Conservation (phyloP, 2,329 filamentous ascomycete species). For the Xylaria sp. region DNA sequence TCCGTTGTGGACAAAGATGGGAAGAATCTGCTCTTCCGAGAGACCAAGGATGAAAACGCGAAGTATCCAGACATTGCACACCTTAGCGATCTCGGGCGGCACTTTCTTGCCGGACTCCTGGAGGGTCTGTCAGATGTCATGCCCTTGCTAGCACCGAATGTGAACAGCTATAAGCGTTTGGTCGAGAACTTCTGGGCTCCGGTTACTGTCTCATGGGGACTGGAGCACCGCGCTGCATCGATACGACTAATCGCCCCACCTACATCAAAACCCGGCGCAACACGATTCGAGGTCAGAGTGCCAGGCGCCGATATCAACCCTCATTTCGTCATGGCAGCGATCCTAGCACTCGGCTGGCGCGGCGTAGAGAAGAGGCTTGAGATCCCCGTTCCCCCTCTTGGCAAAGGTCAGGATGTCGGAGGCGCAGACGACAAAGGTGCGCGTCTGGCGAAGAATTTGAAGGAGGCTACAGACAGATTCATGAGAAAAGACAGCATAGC, state of each 20-base stretch:
- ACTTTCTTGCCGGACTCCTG: conserved; percentile 92
- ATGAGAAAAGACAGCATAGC: conserved; percentile 83
- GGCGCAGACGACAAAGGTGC: conserved; percentile 76
- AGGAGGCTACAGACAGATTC: conserved; percentile 85
- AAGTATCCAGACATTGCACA: conserved; percentile 79
- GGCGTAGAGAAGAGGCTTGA: conserved; percentile 92
- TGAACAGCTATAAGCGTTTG: conserved; percentile 98
- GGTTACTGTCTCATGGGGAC: conserved; percentile 95
- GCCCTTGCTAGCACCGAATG: conserved; percentile 91
- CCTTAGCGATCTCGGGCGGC: conserved; percentile 87
- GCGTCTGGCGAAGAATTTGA: conserved; percentile 83
- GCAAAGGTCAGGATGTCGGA: conserved; percentile 85
- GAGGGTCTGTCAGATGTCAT: conserved; percentile 93
- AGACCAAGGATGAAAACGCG: conserved; percentile 75
- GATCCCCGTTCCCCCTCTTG: conserved; percentile 83
- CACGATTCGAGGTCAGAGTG: conserved; percentile 91
- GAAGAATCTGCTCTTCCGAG: conserved; percentile 85
- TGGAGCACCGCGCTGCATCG: conserved; percentile 93
- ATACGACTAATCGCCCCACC: conserved; percentile 91
- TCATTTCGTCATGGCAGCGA: conserved; percentile 85
- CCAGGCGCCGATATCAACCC: conserved; percentile 95
- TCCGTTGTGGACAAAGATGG: conserved; percentile 84
- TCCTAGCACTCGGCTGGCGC: conserved; percentile 88
- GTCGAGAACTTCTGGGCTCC: conserved; percentile 99
- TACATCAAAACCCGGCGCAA: conserved; percentile 84